Percentiles rank a stretch among this genome's conserved stretches.
Conservation (phyloP, 805 yeast genomes). For the Tetrapisispora iriomotensis region DNA sequence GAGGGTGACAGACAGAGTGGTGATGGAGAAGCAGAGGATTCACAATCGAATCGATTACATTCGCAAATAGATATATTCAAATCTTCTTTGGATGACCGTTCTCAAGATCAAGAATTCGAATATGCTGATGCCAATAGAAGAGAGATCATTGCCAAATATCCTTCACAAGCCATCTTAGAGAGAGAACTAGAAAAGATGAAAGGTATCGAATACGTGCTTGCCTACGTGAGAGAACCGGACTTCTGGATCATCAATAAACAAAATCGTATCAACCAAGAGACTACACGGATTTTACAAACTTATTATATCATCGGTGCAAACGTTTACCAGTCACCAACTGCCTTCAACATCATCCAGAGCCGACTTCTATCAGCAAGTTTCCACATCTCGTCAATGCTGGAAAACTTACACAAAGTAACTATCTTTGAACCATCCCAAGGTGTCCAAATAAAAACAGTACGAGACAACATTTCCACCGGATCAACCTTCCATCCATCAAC, state of each 20-base stretch:
- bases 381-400: constrained; percentile 38
- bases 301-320: constrained; percentile 88
- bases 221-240: constrained; percentile 74
- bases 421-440: constrained; percentile 54
- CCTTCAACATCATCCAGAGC: constrained; percentile 62
- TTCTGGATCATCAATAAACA: constrained; percentile 89
- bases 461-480: constrained; percentile 2
- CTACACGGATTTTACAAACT: constrained; percentile 48
- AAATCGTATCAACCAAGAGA: constrained; percentile 38
- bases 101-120: constrained; percentile 11
- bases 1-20: not conserved
- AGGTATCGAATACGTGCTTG: constrained; percentile 78
- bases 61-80: constrained; percentile 3
- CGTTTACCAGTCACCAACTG: constrained; percentile 80
- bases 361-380: constrained; percentile 46
- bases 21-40: not conserved
- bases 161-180: constrained; percentile 33
- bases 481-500: not conserved
- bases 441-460: constrained; percentile 16
- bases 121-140: constrained; percentile 18
- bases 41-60: not conserved
- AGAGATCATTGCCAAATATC: constrained; percentile 20
- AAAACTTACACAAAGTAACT: constrained; percentile 38
- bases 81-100: constrained; percentile 3
- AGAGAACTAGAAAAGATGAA: constrained; percentile 63